Percentiles rank a stretch among this genome's conserved stretches.
These are phyloP conservation scores for Escallonia rubra DNA, from an alignment of 129 eudicot genomes.

Conservation along the genomic window DNA sequence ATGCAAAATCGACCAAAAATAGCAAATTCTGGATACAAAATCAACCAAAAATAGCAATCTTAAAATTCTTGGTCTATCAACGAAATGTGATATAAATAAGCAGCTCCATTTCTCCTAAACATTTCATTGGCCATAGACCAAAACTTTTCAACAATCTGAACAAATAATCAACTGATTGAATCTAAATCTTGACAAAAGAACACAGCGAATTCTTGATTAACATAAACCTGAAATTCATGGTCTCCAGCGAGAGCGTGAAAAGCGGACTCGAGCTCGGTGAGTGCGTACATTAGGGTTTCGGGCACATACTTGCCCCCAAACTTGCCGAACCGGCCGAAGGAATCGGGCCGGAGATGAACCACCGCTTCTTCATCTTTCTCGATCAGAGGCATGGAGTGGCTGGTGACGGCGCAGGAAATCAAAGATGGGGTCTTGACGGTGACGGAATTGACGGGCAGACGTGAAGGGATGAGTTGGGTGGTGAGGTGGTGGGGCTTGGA, in stretches of 20 bases:
- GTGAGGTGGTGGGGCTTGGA: slow-evolving; percentile 24
- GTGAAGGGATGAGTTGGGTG: slow-evolving; percentile 1
- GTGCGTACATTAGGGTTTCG: slow-evolving; percentile 77
- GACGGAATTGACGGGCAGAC: slow-evolving; percentile 13
- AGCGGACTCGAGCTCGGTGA: slow-evolving; percentile 71
- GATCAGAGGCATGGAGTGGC: slow-evolving; percentile 15
- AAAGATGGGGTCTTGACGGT: slow-evolving; percentile 16
- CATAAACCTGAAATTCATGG: slow-evolving; percentile 46
- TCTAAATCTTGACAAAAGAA: too few species aligned
- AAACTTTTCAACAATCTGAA: too few species aligned
- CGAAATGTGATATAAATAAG: too few species aligned
- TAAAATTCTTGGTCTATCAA: too few species aligned
- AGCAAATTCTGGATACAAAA: too few species aligned
- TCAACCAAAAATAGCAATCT: too few species aligned
- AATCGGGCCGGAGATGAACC: slow-evolving; percentile 56
- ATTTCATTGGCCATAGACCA: too few species aligned
- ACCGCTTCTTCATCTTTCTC: slow-evolving; percentile 17
- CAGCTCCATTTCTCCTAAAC: too few species aligned
- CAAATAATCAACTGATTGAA: too few species aligned
- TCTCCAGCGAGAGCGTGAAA: slow-evolving; percentile 50
- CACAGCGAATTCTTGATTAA: too few species aligned
- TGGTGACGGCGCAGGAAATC: slow-evolving; percentile 35
- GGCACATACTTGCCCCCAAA: slow-evolving; percentile 92
- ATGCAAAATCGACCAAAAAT: too few species aligned
- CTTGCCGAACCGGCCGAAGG: slow-evolving; percentile 81